phyloP scores from a whole-genome alignment of 163 green algal species.

The Scenedesmus sp. region DNA sequence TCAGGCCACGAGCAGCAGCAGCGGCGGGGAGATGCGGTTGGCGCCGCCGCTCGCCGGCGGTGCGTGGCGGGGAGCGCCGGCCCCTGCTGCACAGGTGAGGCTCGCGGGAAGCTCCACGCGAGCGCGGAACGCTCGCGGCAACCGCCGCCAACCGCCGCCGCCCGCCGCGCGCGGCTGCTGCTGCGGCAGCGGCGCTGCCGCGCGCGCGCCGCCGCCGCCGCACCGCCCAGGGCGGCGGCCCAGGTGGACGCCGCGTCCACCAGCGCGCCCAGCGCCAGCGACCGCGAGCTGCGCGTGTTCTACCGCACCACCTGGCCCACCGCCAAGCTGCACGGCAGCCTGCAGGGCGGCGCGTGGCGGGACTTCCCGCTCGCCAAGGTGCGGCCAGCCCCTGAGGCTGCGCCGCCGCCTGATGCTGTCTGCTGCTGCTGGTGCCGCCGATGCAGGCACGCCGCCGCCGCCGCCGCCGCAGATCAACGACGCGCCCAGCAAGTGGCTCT shows the following conservation, averaged over 20 bases:
- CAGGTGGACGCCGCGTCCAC: too few species aligned
- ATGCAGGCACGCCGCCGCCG: background rate
- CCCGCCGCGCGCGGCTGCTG: too few species aligned
- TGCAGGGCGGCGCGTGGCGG: constrained; percentile 28
- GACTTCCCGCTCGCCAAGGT: constrained; percentile 27
- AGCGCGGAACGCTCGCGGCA: too few species aligned
- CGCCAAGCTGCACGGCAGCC: constrained; percentile 22
- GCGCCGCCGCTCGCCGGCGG: too few species aligned
- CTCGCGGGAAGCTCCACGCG: too few species aligned
- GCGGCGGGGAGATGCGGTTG: too few species aligned
- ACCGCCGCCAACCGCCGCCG: too few species aligned
- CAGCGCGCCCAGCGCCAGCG: too few species aligned
- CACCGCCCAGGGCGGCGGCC: background rate
- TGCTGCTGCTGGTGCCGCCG: background rate
- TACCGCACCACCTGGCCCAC: constrained; percentile 30
- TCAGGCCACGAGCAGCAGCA: too few species aligned
- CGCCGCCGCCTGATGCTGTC: background rate
- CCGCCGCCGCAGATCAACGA: constrained; percentile 23
- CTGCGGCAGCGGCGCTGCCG: background rate
- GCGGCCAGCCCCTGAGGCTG: background rate
- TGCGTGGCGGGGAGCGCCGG: too few species aligned
- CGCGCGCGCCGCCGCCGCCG: background rate
- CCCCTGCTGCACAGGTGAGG: too few species aligned
- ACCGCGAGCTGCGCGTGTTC: too few species aligned
- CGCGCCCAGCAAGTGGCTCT: constrained; percentile 42